phyloP scores from a whole-genome alignment of 2,329 filamentous ascomycete species.

The Colletotrichum coccodes region DNA sequence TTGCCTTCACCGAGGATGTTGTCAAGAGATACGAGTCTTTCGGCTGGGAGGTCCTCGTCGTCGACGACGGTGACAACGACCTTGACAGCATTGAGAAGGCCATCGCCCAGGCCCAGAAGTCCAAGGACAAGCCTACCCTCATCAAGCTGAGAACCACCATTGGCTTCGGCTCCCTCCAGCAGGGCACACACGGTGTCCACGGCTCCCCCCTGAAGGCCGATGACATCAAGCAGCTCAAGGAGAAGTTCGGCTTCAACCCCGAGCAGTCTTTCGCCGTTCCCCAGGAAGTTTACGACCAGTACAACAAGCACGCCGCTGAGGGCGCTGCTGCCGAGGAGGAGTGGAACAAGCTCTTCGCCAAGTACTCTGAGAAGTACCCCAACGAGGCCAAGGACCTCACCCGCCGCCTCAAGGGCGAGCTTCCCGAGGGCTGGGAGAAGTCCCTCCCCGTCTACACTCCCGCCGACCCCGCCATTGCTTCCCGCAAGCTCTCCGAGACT shows the following conservation, averaged over 20 bases:
- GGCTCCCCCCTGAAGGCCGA: constrained; percentile 95
- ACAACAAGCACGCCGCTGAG: constrained; percentile 84
- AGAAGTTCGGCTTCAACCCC: constrained; percentile 95
- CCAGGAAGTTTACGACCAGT: constrained; percentile 92
- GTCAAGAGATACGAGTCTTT: constrained; percentile 94
- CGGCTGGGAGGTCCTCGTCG: constrained; percentile 91
- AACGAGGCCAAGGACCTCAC: constrained; percentile 82
- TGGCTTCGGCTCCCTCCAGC: constrained; percentile 90
- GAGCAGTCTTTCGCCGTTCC: constrained; percentile 93
- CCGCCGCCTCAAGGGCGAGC: constrained; percentile 83
- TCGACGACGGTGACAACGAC: constrained; percentile 90
- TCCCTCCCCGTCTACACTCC: constrained; percentile 90
- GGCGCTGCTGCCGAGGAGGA: constrained; percentile 91
- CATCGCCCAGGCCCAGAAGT: constrained; percentile 83
- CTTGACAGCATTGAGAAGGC: constrained; percentile 88
- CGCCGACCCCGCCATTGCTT: constrained; percentile 84
- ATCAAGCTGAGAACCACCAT: constrained; percentile 99
- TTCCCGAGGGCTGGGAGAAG: constrained; percentile 98
- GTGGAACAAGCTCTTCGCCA: constrained; percentile 93
- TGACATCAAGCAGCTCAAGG: constrained; percentile 93
- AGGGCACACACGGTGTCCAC: constrained; percentile 96
- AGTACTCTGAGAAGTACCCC: constrained; percentile 84
- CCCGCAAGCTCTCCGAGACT: constrained; percentile 95
- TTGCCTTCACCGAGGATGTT: constrained; percentile 97
- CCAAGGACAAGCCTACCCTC: constrained; percentile 95